Base-by-base conservation (phyloP, 1,284 basidiomycete species). In the Ustilago loliicola region DNA sequence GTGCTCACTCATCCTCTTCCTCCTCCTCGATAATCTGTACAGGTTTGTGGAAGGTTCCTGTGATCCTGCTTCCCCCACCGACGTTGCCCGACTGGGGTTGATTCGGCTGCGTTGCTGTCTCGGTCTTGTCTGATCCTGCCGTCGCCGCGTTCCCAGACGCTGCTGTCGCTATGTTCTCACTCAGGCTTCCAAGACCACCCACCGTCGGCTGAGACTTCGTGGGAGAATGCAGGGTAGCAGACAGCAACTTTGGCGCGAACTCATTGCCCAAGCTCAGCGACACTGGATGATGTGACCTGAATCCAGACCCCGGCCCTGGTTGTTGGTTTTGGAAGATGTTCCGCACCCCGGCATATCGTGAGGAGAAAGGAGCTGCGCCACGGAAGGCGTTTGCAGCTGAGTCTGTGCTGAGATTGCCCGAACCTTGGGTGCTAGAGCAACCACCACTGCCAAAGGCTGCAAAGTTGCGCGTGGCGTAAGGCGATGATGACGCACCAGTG, bases 181-280 rank as follows among this genome's bases (percentile, higher is more conserved):
- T 40, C 30, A 62, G 7, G 54, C 56, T 55, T 29, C 56, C 60
- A 13, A 63, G 19, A n/a, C 23, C 13, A 15, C 27, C 54, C 19
- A 19, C 13, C 25, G 48, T 1, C 7, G 56, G 19, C 21, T 27
- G n/a, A n/a, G 42, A n/a, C 42, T 58, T 53, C 23, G 68, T 63
- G 34, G 63, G 45, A 21, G 56, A 57, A 48, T 79, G 66, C 27
- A 77, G 34, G 19, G 70, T 73, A 1, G 63, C 53, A 21, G 73
- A 77, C 27, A 79, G 38, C 47, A 74, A 17, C 32, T 78, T 77
- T 10, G 78, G 78, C 17, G 75, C 65, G 50, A 80, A 77, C 48
- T 80, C 78, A 55, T 78, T 80, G 36, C 80, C 79, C 38, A 82
- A 51, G 45, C 69, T 76, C 7, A 76, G 48, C 48, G 72, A 75